These are phyloP conservation scores for Pezicula rhizophila DNA, from an alignment of 2,329 filamentous ascomycete genomes.

Conservation along the genomic window DNA sequence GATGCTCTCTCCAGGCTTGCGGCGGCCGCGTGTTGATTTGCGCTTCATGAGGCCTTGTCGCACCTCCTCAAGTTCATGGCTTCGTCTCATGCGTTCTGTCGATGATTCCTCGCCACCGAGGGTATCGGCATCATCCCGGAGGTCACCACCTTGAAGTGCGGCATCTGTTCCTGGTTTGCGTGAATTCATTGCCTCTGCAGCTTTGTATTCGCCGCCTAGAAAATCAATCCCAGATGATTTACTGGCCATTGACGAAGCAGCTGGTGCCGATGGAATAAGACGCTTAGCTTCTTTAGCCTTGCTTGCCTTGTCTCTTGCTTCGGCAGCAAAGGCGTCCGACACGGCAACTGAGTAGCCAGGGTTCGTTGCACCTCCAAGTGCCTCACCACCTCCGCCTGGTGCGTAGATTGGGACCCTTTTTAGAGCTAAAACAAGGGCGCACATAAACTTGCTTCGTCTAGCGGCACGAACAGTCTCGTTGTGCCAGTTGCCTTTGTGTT, in stretches of 20 bases:
- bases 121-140: slow-evolving; percentile 11
- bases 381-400: slow-evolving; percentile 65
- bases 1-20: slow-evolving; percentile 20
- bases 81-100: slow-evolving; percentile 9
- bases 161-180: slow-evolving; percentile 32
- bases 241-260: not conserved
- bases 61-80: slow-evolving; percentile 17
- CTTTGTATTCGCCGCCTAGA: slow-evolving; percentile 14
- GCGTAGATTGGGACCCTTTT: slow-evolving; percentile 81
- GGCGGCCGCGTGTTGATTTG: slow-evolving; percentile 20
- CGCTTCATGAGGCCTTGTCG: slow-evolving; percentile 22
- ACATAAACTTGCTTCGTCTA: slow-evolving; percentile 93
- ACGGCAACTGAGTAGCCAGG: slow-evolving; percentile 78
- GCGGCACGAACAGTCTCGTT: slow-evolving; percentile 77
- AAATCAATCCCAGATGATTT: slow-evolving; percentile 1
- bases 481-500: slow-evolving; percentile 90
- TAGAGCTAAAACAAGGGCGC: slow-evolving; percentile 77
- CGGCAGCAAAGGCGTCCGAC: slow-evolving; percentile 58
- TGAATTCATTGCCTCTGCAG: slow-evolving; percentile 6
- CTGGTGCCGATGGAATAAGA: slow-evolving; percentile 45
- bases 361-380: slow-evolving; percentile 62
- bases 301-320: slow-evolving; percentile 53
- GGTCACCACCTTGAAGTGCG: slow-evolving; percentile 32
- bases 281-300: slow-evolving; percentile 59
- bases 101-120: not conserved